Evolutionary conservation across 2,329 filamentous ascomycete genomes (phyloP).

Genomic region (Colletotrichum sp.): DNA sequence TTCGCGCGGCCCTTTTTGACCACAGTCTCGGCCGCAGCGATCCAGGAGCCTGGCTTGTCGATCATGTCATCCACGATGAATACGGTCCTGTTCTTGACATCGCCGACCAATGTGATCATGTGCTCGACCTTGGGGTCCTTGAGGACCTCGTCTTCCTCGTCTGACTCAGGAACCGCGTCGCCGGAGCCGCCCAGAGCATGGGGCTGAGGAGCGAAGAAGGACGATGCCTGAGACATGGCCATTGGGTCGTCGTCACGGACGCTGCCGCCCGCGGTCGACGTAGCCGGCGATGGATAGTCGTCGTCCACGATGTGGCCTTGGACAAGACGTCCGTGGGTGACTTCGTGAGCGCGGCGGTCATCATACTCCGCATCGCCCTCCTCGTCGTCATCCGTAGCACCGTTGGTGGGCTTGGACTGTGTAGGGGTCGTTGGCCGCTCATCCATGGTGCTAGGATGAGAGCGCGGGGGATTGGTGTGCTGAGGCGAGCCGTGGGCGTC

Average conservation of each 20-base stretch:
- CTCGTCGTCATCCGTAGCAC: slow-evolving; percentile 24
- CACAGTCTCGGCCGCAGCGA: slow-evolving; percentile 94
- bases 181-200: slow-evolving; percentile 82
- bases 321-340: slow-evolving; percentile 88
- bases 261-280: slow-evolving; percentile 72
- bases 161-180: slow-evolving; percentile 82
- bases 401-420: background rate
- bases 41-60: slow-evolving; percentile 96
- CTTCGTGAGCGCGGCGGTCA: slow-evolving; percentile 83
- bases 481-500: slow-evolving; percentile 21
- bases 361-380: slow-evolving; percentile 64
- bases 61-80: slow-evolving; percentile 99
- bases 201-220: slow-evolving; percentile 74
- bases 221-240: slow-evolving; percentile 80
- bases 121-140: slow-evolving; percentile 83
- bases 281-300: slow-evolving; percentile 80
- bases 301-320: slow-evolving; percentile 97
- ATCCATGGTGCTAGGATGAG: slow-evolving; percentile 28
- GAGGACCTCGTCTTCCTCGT: slow-evolving; percentile 92
- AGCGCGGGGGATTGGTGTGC: slow-evolving; percentile 13
- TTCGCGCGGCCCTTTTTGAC: slow-evolving; percentile 91
- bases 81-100: slow-evolving; percentile 86
- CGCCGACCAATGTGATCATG: slow-evolving; percentile 96
- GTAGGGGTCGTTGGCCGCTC: slow-evolving; percentile 13
- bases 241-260: slow-evolving; percentile 80